Evolutionary conservation across 768 basidiomycete genomes (phyloP).

Genomic region (Candolleomyces aberdarensis): DNA sequence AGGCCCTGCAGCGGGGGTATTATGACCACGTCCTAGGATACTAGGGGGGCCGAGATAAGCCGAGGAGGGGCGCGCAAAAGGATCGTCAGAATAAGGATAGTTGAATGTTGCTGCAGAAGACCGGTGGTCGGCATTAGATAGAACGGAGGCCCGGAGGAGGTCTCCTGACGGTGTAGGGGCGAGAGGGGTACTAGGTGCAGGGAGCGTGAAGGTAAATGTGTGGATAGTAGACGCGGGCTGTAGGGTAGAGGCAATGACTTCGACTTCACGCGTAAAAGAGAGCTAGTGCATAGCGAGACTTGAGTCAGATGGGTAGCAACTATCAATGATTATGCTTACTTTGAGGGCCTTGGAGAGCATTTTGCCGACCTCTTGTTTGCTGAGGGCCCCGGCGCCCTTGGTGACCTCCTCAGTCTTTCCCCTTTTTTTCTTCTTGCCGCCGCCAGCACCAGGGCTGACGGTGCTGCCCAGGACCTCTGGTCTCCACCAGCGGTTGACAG

Average conservation of each 20-base stretch:
- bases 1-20: slow-evolving; percentile 29
- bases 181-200: slow-evolving; percentile 71
- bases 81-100: slow-evolving; percentile 74
- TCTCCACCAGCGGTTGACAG: slow-evolving; percentile 87
- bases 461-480: slow-evolving; percentile 90
- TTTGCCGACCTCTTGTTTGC: slow-evolving; percentile 84
- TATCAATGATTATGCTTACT: slow-evolving; percentile 35
- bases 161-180: slow-evolving; percentile 73
- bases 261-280: slow-evolving; percentile 88
- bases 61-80: slow-evolving; percentile 75
- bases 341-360: slow-evolving; percentile 91
- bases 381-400: slow-evolving; percentile 78
- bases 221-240: slow-evolving; percentile 93
- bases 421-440: slow-evolving; percentile 71
- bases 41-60: slow-evolving; percentile 80
- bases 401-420: slow-evolving; percentile 60
- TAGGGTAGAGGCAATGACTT: slow-evolving; percentile 91
- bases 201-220: slow-evolving; percentile 85
- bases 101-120: slow-evolving; percentile 70
- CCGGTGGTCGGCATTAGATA: slow-evolving; percentile 59
- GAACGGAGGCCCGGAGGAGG: slow-evolving; percentile 70
- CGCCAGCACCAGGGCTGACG: slow-evolving; percentile 80
- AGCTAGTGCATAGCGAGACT: slow-evolving; percentile 45
- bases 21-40: slow-evolving; percentile 48
- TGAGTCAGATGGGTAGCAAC: neutral